Percentiles rank a stretch among this genome's conserved stretches.
phyloP scores from a whole-genome alignment of 768 basidiomycete genomes.

The Megacollybia marginata region DNA sequence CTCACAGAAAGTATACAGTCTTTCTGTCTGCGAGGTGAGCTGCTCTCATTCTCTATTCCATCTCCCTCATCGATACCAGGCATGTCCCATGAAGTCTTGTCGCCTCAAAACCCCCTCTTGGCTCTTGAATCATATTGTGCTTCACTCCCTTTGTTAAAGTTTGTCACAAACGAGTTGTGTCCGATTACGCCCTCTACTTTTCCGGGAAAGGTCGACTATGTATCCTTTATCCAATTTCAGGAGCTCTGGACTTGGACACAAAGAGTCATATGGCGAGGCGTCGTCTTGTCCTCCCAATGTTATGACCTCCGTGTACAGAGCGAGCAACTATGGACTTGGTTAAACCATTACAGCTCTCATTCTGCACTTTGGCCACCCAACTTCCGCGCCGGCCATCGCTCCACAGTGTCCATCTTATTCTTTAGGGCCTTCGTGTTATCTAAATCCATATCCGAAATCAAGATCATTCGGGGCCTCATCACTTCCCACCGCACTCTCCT shows the following conservation, averaged over 20 bases:
- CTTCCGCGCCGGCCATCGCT: slow-evolving; percentile 74
- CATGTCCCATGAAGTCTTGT: slow-evolving; percentile 64
- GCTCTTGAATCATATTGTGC: slow-evolving; percentile 54
- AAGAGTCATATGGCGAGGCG: slow-evolving; percentile 72
- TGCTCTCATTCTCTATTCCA: background rate
- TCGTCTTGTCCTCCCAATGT: slow-evolving; percentile 52
- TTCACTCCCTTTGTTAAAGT: slow-evolving; percentile 46
- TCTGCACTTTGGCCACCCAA: slow-evolving; percentile 69
- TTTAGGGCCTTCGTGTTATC: slow-evolving; percentile 60
- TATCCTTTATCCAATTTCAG: slow-evolving; percentile 59
- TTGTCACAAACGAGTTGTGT: slow-evolving; percentile 40
- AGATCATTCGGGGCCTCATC: slow-evolving; percentile 42
- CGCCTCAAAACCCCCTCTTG: slow-evolving; percentile 34
- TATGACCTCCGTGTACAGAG: slow-evolving; percentile 24
- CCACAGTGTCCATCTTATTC: slow-evolving; percentile 61
- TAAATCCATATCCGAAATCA: slow-evolving; percentile 11
- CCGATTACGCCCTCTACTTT: slow-evolving; percentile 18
- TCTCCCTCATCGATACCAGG: slow-evolving; percentile 33
- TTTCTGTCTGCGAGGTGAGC: slow-evolving; percentile 69
- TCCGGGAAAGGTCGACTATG: slow-evolving; percentile 32
- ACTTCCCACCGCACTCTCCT: slow-evolving; percentile 68
- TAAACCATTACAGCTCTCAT: slow-evolving; percentile 53
- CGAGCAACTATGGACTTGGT: slow-evolving; percentile 52
- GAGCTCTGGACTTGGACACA: slow-evolving; percentile 89
- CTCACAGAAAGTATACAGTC: slow-evolving; percentile 69